Evolutionary conservation across 1,284 basidiomycete genomes (phyloP), one percentile per base, ranked within the genome.

Genomic region (Cutaneotrichosporon dermatis): DNA sequence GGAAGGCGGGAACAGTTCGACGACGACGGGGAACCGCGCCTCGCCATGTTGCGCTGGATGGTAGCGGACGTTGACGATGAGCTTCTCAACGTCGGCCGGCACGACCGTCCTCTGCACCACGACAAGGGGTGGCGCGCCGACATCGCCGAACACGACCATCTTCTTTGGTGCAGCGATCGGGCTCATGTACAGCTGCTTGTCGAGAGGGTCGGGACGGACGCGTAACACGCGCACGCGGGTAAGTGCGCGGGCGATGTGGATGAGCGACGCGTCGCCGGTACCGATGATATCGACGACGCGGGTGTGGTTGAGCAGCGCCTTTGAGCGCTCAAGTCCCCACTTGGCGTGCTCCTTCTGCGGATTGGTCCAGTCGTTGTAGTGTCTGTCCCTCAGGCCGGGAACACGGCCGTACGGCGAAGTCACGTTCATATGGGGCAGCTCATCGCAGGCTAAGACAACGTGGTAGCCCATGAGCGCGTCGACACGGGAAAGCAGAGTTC

Each of bases 201-300:
- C 35, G 12, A 42, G 40, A n/a, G 15, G 39, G 34, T 59, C 25
- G 9, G 55, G 57, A 4, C 61, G 57, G 4, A 59, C 46, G n/a
- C 61, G 61, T 1, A 62, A 49, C 7, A 50, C 40, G 11, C 45
- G 39, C 34, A 59, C 46, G 11, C 25, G 2, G 4, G 6, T 48
- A 13, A 62, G 41, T 54, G 45, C 16, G 15, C 10, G 15, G 15
- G 48, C 9, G n/a, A 62, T 55, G 12, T 46, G 46, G 1, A 49
- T 37, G 33, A 62, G 57, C 5, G 53, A 49, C 15, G 45, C 12
- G 16, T 55, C 53, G n/a, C 45, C 43, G 8, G 52, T 51, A 3
- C 54, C 50, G 12, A 62, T 54, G 51, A 62, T 45, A 46, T 62
- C 61, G n/a, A 62, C 57, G 4, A 51, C 46, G 12, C 57, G 61